Conservation (phyloP, 768 basidiomycete genomes). For the Leccinum broughii region DNA sequence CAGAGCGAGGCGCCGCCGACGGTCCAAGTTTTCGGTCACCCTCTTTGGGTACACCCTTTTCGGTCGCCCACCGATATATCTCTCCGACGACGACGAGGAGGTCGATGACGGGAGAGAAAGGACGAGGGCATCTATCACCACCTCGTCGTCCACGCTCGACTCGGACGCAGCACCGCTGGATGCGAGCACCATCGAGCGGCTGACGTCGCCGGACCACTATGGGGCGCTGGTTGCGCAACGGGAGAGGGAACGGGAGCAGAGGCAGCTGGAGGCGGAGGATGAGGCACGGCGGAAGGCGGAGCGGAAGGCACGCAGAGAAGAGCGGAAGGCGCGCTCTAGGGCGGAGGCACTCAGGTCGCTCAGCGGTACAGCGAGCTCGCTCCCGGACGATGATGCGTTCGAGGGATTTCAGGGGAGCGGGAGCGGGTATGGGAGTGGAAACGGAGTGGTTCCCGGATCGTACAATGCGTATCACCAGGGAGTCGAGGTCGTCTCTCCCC, state of each 20-base stretch:
- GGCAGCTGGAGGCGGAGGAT: slow-evolving; percentile 35
- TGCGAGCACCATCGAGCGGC: slow-evolving; percentile 50
- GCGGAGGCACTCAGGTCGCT: slow-evolving; percentile 34
- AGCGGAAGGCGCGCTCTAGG: slow-evolving; percentile 46
- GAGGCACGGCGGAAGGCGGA: slow-evolving; percentile 49
- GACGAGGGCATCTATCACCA: slow-evolving; percentile 26
- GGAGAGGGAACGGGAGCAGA: slow-evolving; percentile 28
- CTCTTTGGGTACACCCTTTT: slow-evolving; percentile 71
- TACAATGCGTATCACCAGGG: not conserved
- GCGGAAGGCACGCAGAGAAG: slow-evolving; percentile 44
- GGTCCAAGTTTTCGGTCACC: slow-evolving; percentile 42
- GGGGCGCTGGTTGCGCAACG: slow-evolving; percentile 31
- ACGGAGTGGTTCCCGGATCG: not conserved
- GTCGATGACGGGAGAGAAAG: slow-evolving; percentile 18
- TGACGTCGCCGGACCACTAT: slow-evolving; percentile 44
- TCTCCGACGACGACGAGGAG: slow-evolving; percentile 52
- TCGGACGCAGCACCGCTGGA: slow-evolving; percentile 71
- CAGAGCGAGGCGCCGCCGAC: slow-evolving; percentile 36
- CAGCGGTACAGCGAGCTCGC: slow-evolving; percentile 25
- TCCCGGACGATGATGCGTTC: slow-evolving; percentile 39
- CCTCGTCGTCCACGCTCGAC: slow-evolving; percentile 54
- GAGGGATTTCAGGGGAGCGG: slow-evolving; percentile 70
- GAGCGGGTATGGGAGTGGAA: slow-evolving; percentile 18
- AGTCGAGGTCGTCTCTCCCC: not conserved
- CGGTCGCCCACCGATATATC: slow-evolving; percentile 59